Percentiles rank a stretch among this genome's conserved stretches.
These are phyloP conservation scores for Suhomyces choctaworum DNA, from an alignment of 1,139 yeast species.

Conservation along the genomic window DNA sequence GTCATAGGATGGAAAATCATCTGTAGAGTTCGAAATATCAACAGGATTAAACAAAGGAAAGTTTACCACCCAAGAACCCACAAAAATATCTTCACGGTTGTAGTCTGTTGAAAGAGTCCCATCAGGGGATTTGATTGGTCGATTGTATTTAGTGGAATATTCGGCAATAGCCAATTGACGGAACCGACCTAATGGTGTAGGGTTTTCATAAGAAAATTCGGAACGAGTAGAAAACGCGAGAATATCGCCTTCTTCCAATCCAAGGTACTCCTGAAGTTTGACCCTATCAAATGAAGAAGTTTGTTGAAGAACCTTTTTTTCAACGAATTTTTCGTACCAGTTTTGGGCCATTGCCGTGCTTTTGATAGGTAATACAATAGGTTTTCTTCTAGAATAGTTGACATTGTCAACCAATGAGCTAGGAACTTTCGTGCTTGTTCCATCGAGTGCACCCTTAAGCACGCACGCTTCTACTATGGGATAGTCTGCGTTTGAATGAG, in stretches of 20 bases:
- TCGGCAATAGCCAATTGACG: slow-evolving; percentile 69
- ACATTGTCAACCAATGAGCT: slow-evolving; percentile 38
- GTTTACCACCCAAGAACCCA: slow-evolving; percentile 83
- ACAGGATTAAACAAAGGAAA: slow-evolving; percentile 88
- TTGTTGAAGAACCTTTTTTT: slow-evolving; percentile 25
- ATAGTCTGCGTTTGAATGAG: slow-evolving; percentile 36
- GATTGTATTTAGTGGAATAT: slow-evolving; percentile 53
- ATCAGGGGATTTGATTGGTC: slow-evolving; percentile 30
- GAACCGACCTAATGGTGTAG: slow-evolving; percentile 89
- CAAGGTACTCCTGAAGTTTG: slow-evolving; percentile 32
- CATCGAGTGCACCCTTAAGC: slow-evolving; percentile 49
- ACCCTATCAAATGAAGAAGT: slow-evolving; percentile 19
- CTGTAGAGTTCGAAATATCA: slow-evolving; percentile 32
- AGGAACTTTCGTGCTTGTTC: slow-evolving; percentile 33
- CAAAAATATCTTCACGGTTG: slow-evolving; percentile 39
- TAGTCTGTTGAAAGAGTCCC: slow-evolving; percentile 20
- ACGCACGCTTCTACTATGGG: slow-evolving; percentile 76
- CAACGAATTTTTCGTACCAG: slow-evolving; percentile 48
- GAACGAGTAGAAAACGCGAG: slow-evolving; percentile 76
- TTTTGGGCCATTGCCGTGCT: slow-evolving; percentile 31
- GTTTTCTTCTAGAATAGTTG: slow-evolving; percentile 60
- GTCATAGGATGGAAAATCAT: slow-evolving; percentile 63
- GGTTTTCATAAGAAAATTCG: slow-evolving; percentile 74
- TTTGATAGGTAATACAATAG: slow-evolving; percentile 54
- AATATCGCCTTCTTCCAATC: slow-evolving; percentile 67